phyloP scores from a whole-genome alignment of 805 yeast genomes.

The Dipodascus geniculatus region DNA sequence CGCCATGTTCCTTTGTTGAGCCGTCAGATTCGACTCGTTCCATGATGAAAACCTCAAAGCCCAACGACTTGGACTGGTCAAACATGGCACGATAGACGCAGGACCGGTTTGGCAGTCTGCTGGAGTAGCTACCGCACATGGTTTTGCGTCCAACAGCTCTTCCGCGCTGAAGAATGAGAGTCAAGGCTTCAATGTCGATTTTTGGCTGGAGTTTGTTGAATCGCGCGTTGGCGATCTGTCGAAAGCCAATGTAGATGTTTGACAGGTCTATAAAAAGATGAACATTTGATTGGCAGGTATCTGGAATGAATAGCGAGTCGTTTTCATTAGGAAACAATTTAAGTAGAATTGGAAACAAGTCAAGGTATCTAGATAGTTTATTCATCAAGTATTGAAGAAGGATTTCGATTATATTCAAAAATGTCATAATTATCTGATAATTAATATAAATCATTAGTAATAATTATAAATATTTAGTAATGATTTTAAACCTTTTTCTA shows the following conservation, averaged over 20 bases:
- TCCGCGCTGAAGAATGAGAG: conserved; percentile 8
- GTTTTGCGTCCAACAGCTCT: neutral
- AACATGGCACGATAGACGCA: neutral
- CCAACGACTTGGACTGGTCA: neutral
- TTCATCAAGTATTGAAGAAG: neutral
- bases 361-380: neutral
- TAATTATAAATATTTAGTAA: too few species aligned
- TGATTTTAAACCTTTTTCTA: too few species aligned
- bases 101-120: too few species aligned
- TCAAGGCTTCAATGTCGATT: conserved; percentile 4
- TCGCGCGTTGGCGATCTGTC: neutral
- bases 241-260: conserved; percentile 5
- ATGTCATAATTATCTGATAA: too few species aligned
- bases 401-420: too few species aligned
- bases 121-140: conserved; percentile 4
- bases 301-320: neutral
- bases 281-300: neutral
- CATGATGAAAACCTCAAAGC: neutral
- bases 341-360: neutral
- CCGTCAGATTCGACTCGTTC: conserved; percentile 1
- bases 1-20: conserved; percentile 6
- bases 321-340: neutral
- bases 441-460: too few species aligned
- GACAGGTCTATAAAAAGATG: conserved; percentile 9
- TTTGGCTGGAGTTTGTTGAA: neutral